Evolutionary conservation across 106 monocot species (phyloP).

Genomic region (Phalaenopsis equestris): DNA sequence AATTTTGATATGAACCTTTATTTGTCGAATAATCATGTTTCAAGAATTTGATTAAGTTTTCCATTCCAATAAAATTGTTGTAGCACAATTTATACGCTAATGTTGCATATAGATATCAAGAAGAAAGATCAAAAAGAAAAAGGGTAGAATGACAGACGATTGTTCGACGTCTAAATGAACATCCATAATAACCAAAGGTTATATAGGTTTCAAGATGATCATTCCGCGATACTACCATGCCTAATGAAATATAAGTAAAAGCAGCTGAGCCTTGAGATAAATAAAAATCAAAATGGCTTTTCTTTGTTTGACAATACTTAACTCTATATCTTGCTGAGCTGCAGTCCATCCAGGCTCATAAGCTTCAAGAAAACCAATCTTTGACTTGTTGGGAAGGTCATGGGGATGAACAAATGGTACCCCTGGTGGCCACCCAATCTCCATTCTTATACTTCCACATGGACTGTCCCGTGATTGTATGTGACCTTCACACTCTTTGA

Average conservation of each 20-base stretch:
- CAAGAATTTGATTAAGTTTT: not conserved
- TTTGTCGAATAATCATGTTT: not conserved
- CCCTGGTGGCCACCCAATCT: constrained; percentile 86
- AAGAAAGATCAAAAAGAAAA: not conserved
- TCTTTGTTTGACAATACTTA: constrained; percentile 35
- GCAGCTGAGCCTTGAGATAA: not conserved
- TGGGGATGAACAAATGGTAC: constrained; percentile 98
- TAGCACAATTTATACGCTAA: not conserved
- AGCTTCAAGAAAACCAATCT: constrained; percentile 88
- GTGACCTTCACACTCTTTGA: constrained; percentile 79
- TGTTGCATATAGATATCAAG: not conserved
- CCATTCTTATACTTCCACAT: constrained; percentile 59
- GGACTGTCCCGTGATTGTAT: constrained; percentile 57
- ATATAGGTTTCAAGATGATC: not conserved
- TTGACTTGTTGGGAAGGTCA: constrained; percentile 93
- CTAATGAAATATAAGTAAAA: not conserved
- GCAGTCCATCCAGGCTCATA: constrained; percentile 93
- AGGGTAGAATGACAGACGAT: not conserved
- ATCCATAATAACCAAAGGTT: not conserved
- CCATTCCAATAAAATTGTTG: no score
- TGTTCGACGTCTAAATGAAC: not conserved
- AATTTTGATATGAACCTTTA: not conserved
- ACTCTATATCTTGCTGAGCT: constrained; percentile 86
- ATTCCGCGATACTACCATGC: not conserved
- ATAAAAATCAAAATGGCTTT: not conserved